A percentile compares a stretch with the other conserved stretches of the same genome.
phyloP scores from a whole-genome alignment of 371 early-diverging fungal species.

The Lichtheimia corymbifera region DNA sequence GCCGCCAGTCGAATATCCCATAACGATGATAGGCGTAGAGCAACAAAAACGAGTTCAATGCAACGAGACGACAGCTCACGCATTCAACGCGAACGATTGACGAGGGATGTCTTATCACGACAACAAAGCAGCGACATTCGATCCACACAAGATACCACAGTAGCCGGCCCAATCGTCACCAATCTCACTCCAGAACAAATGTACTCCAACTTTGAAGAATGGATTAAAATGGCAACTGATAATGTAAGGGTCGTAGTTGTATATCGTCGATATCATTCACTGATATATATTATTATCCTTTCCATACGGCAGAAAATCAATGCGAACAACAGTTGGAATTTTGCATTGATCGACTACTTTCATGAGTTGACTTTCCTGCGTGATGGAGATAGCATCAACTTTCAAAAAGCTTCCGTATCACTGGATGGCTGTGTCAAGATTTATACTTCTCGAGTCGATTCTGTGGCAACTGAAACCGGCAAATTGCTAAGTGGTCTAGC shows the following conservation, averaged over 20 bases:
- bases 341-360: conserved; percentile 98
- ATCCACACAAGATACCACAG: not conserved
- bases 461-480: conserved; percentile 95
- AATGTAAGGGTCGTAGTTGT: conserved; percentile 60
- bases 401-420: conserved; percentile 99
- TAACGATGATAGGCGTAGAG: not conserved
- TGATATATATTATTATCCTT: too few species aligned
- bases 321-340: conserved; percentile 96
- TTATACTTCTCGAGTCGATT: conserved; percentile 98
- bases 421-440: conserved; percentile 99
- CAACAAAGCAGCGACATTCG: not conserved
- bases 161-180: conserved; percentile 18
- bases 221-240: conserved; percentile 97
- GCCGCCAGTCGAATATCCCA: not conserved
- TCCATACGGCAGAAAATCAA: conserved; percentile 88
- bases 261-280: not conserved
- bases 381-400: conserved; percentile 97
- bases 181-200: conserved; percentile 47
- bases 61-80: not conserved
- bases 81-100: conserved; percentile 17
- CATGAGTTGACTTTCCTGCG: conserved; percentile 92
- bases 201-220: conserved; percentile 86
- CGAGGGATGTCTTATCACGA: conserved; percentile 10
- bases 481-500: conserved; percentile 90
- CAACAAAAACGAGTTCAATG: not conserved